A percentile compares a stretch with the other conserved stretches of the same genome.
Conservation (phyloP, 2,329 filamentous ascomycete genomes). For the Cryphonectria nitschkei region DNA sequence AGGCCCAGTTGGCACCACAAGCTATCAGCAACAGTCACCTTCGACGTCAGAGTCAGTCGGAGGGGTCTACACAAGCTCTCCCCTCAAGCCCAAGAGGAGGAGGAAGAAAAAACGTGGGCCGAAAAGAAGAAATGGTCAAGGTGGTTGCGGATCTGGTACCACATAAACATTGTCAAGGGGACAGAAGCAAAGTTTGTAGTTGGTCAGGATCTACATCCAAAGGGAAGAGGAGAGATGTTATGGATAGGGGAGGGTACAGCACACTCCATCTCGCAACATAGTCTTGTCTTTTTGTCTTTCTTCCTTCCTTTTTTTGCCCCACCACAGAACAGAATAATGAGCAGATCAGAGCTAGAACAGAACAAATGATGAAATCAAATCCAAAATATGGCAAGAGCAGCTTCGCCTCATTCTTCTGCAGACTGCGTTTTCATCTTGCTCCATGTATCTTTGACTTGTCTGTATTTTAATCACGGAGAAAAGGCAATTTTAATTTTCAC, state of each 20-base stretch:
- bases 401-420: background rate
- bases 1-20: background rate
- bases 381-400: background rate
- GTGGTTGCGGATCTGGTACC: background rate
- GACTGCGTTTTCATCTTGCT: background rate
- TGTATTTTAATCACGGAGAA: no score
- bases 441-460: no score
- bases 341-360: background rate
- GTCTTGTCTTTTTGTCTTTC: background rate
- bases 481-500: no score
- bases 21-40: background rate
- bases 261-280: background rate
- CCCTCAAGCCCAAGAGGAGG: background rate
- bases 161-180: background rate
- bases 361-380: background rate
- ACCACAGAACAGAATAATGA: background rate
- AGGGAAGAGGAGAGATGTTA: background rate
- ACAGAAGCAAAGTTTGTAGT: background rate
- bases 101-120: background rate
- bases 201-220: background rate
- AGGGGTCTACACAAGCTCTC: background rate
- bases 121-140: no score
- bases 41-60: background rate
- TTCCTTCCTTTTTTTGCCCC: background rate
- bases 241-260: background rate